phyloP scores from a whole-genome alignment of 1,284 basidiomycete species.

The Cystobasidium slooffiae region DNA sequence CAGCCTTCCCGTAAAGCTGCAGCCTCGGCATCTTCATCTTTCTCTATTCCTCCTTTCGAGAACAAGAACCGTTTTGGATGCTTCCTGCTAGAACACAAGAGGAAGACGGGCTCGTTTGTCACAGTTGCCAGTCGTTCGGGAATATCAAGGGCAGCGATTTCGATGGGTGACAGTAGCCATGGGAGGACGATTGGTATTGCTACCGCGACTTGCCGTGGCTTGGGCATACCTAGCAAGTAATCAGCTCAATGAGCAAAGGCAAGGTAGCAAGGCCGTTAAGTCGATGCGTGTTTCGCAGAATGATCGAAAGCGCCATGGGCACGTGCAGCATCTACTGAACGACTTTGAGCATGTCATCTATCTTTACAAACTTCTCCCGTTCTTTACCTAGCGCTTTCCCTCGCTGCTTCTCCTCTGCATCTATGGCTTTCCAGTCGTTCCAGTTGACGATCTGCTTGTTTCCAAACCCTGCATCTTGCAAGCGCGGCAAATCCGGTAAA shows the following conservation, averaged over 20 bases:
- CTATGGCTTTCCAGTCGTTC: conserved; percentile 52
- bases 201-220: conserved; percentile 35
- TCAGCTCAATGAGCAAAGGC: not conserved
- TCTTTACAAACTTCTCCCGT: conserved; percentile 52
- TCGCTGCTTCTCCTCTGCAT: conserved; percentile 48
- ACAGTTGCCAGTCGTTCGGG: conserved; percentile 4
- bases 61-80: conserved; percentile 32
- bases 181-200: conserved; percentile 31
- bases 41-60: conserved; percentile 43
- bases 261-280: not conserved
- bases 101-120: conserved; percentile 20
- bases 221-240: not conserved
- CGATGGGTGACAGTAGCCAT: not conserved
- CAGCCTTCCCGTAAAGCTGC: conserved; percentile 43
- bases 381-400: conserved; percentile 50
- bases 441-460: conserved; percentile 46
- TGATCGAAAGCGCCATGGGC: not conserved
- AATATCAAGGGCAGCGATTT: conserved; percentile 3
- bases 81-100: conserved; percentile 33
- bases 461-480: conserved; percentile 15
- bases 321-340: not conserved
- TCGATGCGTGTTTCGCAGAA: not conserved
- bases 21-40: conserved; percentile 28
- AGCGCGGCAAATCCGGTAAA: not conserved
- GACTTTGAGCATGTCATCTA: conserved; percentile 50